These are phyloP conservation scores for Solanum chiquidenum DNA, from an alignment of 257 asterid species.

Conservation along the genomic window DNA sequence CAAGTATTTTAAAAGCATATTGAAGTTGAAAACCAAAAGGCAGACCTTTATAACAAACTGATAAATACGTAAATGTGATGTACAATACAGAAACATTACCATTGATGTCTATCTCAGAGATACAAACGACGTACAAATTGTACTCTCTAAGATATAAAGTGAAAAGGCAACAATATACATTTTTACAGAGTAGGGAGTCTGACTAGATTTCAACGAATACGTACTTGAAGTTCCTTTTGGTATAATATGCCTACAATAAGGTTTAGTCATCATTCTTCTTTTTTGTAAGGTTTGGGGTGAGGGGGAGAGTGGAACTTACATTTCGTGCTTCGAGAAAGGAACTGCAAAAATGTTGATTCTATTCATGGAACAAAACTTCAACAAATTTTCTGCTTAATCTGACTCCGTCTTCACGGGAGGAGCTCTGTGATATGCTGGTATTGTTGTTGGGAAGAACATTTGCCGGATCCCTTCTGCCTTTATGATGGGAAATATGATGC, in stretches of 20 bases:
- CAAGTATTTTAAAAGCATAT: background rate
- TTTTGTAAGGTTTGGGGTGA: background rate
- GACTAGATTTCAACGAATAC: background rate
- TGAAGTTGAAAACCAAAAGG: background rate
- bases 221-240: background rate
- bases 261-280: background rate
- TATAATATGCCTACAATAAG: background rate
- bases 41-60: background rate
- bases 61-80: background rate
- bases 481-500: slow-evolving; percentile 33
- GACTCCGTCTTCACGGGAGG: slow-evolving; percentile 8
- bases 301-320: background rate
- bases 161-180: background rate
- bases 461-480: slow-evolving; percentile 37
- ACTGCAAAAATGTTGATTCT: background rate
- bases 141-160: background rate
- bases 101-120: background rate
- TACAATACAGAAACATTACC: background rate
- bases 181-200: background rate
- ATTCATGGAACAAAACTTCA: background rate
- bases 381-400: background rate
- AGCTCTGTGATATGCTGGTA: slow-evolving; percentile 26
- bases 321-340: background rate
- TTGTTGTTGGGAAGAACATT: slow-evolving; percentile 38
- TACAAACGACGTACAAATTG: background rate